Conservation (phyloP, 1,284 basidiomycete species). For the Tremellales sp. region DNA sequence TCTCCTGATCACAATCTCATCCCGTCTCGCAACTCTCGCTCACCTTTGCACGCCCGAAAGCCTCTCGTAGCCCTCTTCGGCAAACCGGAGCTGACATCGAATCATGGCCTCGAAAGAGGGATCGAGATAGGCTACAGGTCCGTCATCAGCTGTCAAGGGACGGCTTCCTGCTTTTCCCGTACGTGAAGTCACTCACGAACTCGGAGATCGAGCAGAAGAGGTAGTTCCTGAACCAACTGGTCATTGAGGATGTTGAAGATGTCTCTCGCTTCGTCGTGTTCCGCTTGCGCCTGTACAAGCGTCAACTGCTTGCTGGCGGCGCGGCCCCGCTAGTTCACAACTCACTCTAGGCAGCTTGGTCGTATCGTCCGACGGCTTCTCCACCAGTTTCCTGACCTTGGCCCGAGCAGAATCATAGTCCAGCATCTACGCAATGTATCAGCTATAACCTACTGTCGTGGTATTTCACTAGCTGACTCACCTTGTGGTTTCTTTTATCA, state of each 20-base stretch:
- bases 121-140: conserved; percentile 68
- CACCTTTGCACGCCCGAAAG: conserved; percentile 89
- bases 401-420: conserved; percentile 93
- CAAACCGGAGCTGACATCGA: conserved; percentile 92
- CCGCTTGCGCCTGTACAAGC: conserved; percentile 72
- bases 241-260: conserved; percentile 91
- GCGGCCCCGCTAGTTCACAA: conserved; percentile 3
- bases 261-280: conserved; percentile 88
- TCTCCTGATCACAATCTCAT: neutral
- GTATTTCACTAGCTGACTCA: conserved; percentile 38
- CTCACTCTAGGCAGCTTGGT: conserved; percentile 78
- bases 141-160: conserved; percentile 1
- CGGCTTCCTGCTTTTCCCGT: neutral
- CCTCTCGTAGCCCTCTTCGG: conserved; percentile 97
- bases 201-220: conserved; percentile 86
- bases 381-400: conserved; percentile 80
- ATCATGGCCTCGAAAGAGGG: conserved; percentile 99
- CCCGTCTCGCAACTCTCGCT: conserved; percentile 13
- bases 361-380: conserved; percentile 91
- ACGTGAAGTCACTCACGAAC: conserved; percentile 57
- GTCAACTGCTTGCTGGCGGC: neutral
- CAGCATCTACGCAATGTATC: conserved; percentile 61
- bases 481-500: conserved; percentile 93
- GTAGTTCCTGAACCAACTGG: conserved; percentile 85
- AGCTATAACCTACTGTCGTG: neutral